Percentiles rank a stretch among this genome's conserved stretches.
Evolutionary conservation across 495 filamentous ascomycete genomes (phyloP).

Genomic region (Amphirosellinia nigrospora): DNA sequence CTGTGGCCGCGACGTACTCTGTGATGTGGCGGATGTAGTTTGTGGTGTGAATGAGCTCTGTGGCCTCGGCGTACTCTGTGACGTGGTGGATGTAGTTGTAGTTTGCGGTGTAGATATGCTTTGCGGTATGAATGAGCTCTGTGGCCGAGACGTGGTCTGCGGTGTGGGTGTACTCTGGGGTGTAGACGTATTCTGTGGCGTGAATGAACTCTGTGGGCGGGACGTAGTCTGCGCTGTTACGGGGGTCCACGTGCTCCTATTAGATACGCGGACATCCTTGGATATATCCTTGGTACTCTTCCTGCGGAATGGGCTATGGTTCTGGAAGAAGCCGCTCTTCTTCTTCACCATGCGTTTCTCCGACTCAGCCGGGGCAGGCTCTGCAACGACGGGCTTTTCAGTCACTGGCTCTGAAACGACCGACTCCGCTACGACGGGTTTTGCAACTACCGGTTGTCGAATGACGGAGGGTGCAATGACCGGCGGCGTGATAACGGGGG

Average conservation of each 20-base stretch:
- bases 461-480: background rate
- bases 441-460: background rate
- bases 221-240: constrained; percentile 27
- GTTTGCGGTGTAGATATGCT: no score
- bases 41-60: no score
- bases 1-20: no score
- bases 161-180: no score
- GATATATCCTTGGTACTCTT: constrained; percentile 87
- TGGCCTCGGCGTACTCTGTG: no score
- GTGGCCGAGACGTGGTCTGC: no score
- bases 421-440: background rate
- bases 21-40: no score
- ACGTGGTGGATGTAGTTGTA: no score
- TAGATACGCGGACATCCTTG: constrained; percentile 57
- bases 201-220: no score
- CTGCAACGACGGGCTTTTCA: constrained; percentile 23
- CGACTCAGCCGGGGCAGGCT: constrained; percentile 52
- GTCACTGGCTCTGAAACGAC: no score
- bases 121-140: no score
- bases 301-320: constrained; percentile 90
- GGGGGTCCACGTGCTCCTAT: constrained; percentile 67
- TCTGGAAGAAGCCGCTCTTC: constrained; percentile 92
- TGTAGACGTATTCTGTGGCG: no score
- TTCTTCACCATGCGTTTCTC: constrained; percentile 77
- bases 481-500: background rate